Base-by-base conservation (phyloP, 139 green algal genomes). In the Coelastrella sp. region DNA sequence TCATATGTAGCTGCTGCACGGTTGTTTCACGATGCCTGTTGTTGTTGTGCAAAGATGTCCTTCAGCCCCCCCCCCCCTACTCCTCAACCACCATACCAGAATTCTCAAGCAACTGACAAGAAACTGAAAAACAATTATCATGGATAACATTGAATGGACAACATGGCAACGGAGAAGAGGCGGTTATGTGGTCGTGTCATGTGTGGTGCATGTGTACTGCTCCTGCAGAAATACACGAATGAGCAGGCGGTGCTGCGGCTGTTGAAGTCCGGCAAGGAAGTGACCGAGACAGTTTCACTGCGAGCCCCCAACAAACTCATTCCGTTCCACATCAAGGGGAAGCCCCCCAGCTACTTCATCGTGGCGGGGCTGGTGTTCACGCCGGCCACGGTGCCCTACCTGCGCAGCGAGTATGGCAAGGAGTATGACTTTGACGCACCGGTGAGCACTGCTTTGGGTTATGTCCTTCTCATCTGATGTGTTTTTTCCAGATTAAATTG, bases 311-410 rank as follows among this genome's bases (percentile, higher is more conserved):
- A 93, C 56, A 91, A 88, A 60, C 92, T 98, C 17, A 94, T 98
- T 7, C 96, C 96, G 35, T 93, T 95, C 57, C 96, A 98, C 92
- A 97, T 96, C 76, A 82, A 91, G 7, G 95, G 93, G 24, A 75
- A 87, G 61, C 84, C 89, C 15, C 98, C 98, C 25, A 61, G 97
- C 95, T 79, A 82, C 10, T 96, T 98, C 84, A 96, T 99, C n/a
- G 82, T 97, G 6, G 96, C 93, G 10, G 97, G 97, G 10, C 91
- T 98, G n/a, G 96, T 98, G 6, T 99, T 98, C 94, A 96, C 93
- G 8, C 35, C 87, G 0, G 79, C 89, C 22, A 92, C 79, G 0
- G 95, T 96, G 82, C 94, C 93, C 6, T 97, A 96, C 92, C 74
- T 97, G 87, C 85, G 87, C 35, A 95, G 88, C 59, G 97, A 99